Evolutionary conservation across 176 grass and related monocot species (phyloP).

Genomic region (Pontederia crassipes): DNA sequence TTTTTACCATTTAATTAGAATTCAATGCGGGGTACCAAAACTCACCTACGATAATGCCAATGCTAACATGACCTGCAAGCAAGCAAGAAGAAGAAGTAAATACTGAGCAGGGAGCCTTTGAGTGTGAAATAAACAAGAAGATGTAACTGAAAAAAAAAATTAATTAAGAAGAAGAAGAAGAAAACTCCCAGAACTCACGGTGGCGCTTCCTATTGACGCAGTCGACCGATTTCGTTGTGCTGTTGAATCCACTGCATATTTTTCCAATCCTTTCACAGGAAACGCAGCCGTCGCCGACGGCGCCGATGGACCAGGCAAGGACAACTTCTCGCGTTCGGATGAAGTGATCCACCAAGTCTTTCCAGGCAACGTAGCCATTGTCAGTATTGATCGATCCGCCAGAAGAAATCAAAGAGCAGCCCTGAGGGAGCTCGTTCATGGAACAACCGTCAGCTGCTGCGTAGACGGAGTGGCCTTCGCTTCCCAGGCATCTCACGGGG

Average conservation of each 20-base stretch:
- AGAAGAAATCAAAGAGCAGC: constrained; percentile 19
- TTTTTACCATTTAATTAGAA: too few relatives aligned
- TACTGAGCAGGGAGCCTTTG: not conserved
- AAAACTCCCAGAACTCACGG: constrained; percentile 6
- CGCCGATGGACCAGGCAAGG: constrained; percentile 9
- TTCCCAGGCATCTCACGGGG: constrained; percentile 19
- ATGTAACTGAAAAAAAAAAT: not conserved
- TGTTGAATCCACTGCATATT: constrained; percentile 24
- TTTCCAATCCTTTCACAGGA: constrained; percentile 10
- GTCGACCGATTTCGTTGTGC: constrained; percentile 14
- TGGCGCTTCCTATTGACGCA: constrained; percentile 8
- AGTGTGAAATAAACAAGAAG: not conserved
- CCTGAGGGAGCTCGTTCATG: constrained; percentile 26
- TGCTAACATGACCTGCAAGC: not conserved
- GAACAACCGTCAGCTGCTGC: not conserved
- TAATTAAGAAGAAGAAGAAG: not conserved
- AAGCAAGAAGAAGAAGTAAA: not conserved
- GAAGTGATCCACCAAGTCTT: not conserved
- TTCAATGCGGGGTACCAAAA: too few relatives aligned
- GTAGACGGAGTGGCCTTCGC: constrained; percentile 21
- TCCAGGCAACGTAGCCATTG: not conserved
- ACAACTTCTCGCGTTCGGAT: constrained; percentile 14
- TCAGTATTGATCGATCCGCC: not conserved
- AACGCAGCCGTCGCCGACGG: constrained; percentile 14
- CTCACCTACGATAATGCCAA: too few relatives aligned